Evolutionary conservation across 768 basidiomycete species (phyloP).

Genomic region (Gyrodon lividus): DNA sequence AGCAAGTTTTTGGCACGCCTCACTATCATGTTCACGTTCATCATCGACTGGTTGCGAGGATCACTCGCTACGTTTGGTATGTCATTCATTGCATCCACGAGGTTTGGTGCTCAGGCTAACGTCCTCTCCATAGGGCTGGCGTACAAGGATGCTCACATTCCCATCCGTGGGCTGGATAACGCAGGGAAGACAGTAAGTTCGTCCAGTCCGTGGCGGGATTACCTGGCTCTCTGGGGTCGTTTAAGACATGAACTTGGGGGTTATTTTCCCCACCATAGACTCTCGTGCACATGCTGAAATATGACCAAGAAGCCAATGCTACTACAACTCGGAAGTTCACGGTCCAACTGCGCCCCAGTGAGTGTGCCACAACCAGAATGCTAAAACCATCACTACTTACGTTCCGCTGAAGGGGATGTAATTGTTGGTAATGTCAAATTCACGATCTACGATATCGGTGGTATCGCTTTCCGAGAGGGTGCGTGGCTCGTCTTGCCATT

Average conservation of each 20-base stretch:
- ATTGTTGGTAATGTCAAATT: not conserved
- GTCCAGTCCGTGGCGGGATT: too few relatives aligned
- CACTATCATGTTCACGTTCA: too few relatives aligned
- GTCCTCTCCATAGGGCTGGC: not conserved
- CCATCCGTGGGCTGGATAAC: not conserved
- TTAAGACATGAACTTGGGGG: too few relatives aligned
- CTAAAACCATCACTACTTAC: not conserved
- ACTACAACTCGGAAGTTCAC: not conserved
- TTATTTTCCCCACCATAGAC: not conserved
- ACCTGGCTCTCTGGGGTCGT: too few relatives aligned
- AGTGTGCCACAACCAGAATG: not conserved
- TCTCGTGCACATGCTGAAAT: not conserved
- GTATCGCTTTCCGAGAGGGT: not conserved
- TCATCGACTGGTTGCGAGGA: too few relatives aligned
- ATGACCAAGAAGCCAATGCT: not conserved
- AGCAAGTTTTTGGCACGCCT: too few relatives aligned
- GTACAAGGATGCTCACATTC: not conserved
- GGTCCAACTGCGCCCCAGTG: not conserved
- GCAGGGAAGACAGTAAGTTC: not conserved
- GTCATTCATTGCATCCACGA: not conserved
- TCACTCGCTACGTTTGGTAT: not conserved
- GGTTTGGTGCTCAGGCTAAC: too few relatives aligned
- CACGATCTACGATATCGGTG: not conserved
- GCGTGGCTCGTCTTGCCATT: not conserved
- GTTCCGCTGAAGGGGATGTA: not conserved